Evolutionary conservation across 2,329 filamentous ascomycete genomes (phyloP).

Genomic region (Myriosclerotinia duriaeana): DNA sequence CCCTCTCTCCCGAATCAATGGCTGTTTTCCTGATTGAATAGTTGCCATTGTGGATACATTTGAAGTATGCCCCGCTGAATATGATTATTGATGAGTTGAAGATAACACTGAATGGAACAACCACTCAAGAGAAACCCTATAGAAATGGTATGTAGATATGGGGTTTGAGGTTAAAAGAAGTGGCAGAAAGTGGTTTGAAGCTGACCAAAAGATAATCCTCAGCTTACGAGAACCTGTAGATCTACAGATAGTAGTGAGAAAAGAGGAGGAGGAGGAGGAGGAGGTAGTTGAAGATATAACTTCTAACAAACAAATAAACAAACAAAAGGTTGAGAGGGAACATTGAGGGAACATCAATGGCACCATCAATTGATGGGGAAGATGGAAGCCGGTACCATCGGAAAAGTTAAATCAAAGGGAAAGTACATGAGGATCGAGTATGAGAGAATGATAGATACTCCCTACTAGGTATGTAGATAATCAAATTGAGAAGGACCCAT

Average conservation of each 20-base stretch:
- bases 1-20: slow-evolving; percentile 13
- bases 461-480: too few relatives aligned
- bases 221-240: slow-evolving; percentile 17
- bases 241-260: slow-evolving; percentile 8
- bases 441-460: too few relatives aligned
- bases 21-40: slow-evolving; percentile 25
- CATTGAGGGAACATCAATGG: not conserved
- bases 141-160: slow-evolving; percentile 21
- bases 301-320: not conserved
- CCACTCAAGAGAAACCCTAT: not conserved
- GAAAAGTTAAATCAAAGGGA: not conserved
- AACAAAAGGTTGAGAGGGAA: not conserved
- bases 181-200: slow-evolving; percentile 19
- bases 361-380: not conserved
- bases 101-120: slow-evolving; percentile 11
- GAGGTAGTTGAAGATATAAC: not conserved
- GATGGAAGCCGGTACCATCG: not conserved
- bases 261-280: not conserved
- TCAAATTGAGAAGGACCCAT: not conserved
- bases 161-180: slow-evolving; percentile 14
- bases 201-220: slow-evolving; percentile 25
- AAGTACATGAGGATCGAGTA: not conserved
- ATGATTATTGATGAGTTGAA: slow-evolving; percentile 18
- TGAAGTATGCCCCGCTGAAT: slow-evolving; percentile 15
- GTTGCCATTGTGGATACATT: slow-evolving; percentile 34